Evolutionary conservation across 1,284 basidiomycete genomes (phyloP).

Genomic region (Pulveroboletus sp.): DNA sequence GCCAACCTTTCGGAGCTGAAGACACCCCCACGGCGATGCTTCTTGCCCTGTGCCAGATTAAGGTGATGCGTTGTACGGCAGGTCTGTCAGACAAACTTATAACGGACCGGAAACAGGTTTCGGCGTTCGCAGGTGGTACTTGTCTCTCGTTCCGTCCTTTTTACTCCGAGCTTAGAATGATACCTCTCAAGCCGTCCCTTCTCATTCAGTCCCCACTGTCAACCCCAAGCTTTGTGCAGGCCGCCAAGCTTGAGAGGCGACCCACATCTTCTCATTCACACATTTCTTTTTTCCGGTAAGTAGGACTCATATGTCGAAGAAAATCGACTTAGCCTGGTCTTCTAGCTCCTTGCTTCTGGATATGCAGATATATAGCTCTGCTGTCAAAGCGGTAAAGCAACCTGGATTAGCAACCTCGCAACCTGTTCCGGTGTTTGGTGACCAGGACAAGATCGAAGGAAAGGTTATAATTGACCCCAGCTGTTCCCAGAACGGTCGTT

Average conservation of each 20-base stretch:
- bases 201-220: constrained; percentile 20
- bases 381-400: constrained; percentile 49
- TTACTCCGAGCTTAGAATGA: constrained; percentile 21
- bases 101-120: constrained; percentile 14
- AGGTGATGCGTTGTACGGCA: constrained; percentile 27
- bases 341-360: constrained; percentile 57
- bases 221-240: constrained; percentile 33
- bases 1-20: neutral
- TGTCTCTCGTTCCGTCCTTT: neutral
- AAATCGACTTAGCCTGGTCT: neutral
- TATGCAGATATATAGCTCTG: constrained; percentile 60
- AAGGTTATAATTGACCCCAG: constrained; percentile 55
- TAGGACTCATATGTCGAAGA: neutral
- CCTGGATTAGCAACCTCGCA: constrained; percentile 39
- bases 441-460: constrained; percentile 60
- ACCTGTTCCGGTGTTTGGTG: constrained; percentile 57
- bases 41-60: constrained; percentile 21
- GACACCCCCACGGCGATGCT: constrained; percentile 8
- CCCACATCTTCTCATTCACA: constrained; percentile 36
- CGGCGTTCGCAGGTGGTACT: neutral
- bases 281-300: constrained; percentile 50
- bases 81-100: constrained; percentile 19
- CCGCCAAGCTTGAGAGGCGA: constrained; percentile 14
- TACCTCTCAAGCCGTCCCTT: constrained; percentile 27
- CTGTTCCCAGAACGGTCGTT: constrained; percentile 53